A percentile compares a stretch with the other conserved stretches of the same genome.
Evolutionary conservation across 2,329 filamentous ascomycete species (phyloP).

Genomic region (Ambrosiella xylebori): DNA sequence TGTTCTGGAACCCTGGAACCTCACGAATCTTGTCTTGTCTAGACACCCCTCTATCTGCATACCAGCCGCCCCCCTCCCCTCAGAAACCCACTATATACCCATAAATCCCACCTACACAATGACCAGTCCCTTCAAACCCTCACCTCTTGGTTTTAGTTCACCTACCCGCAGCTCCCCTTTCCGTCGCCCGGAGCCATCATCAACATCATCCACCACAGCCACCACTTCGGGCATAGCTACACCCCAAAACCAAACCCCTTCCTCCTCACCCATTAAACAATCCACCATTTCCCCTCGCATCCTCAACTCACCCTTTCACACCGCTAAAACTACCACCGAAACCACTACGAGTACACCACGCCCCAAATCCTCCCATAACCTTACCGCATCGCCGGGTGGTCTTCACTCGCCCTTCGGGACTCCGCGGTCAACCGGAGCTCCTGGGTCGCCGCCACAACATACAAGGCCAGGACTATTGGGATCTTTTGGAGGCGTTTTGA

Average conservation of each 20-base stretch:
- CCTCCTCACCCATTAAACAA: constrained; percentile 39
- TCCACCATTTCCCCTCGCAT: constrained; percentile 9
- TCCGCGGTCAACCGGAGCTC: background rate
- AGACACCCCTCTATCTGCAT: background rate
- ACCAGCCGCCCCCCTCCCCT: background rate
- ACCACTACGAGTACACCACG: background rate
- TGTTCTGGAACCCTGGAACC: too few relatives aligned
- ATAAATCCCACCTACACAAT: background rate
- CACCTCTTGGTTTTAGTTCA: constrained; percentile 53
- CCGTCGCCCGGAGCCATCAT: constrained; percentile 38
- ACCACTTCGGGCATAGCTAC: constrained; percentile 40
- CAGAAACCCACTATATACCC: too few relatives aligned
- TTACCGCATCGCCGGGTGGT: background rate
- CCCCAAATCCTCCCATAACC: constrained; percentile 4
- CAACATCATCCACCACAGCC: too few relatives aligned
- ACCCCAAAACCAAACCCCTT: constrained; percentile 42
- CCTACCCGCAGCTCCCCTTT: constrained; percentile 47
- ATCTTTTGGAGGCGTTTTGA: constrained; percentile 3
- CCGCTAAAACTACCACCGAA: background rate
- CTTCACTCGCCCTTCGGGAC: constrained; percentile 9
- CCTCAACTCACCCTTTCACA: constrained; percentile 26
- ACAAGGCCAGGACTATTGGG: background rate
- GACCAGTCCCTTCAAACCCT: constrained; percentile 41
- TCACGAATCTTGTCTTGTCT: too few relatives aligned
- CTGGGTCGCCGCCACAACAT: constrained; percentile 5